Evolutionary conservation across 768 basidiomycete species (phyloP).

Genomic region (Pilatotrama ljubarskyi): DNA sequence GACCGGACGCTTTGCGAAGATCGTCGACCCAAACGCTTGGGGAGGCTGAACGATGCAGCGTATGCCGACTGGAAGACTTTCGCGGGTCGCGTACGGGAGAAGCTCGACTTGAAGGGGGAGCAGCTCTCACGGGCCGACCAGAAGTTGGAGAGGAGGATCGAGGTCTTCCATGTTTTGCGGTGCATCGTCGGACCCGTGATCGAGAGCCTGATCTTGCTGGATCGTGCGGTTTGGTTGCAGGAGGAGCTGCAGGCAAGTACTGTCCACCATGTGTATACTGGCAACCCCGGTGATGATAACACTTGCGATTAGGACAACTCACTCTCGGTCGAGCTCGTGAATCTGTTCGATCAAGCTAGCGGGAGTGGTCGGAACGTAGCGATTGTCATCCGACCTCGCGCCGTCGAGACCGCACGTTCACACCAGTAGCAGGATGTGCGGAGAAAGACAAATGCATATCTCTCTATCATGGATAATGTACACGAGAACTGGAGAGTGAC

Average conservation of each 20-base stretch:
- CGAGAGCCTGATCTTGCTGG: conserved; percentile 64
- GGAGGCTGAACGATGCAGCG: conserved; percentile 50
- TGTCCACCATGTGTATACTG: not conserved
- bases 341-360: conserved; percentile 70
- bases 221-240: conserved; percentile 59
- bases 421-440: not conserved
- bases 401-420: not conserved
- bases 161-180: conserved; percentile 62
- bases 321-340: conserved; percentile 47
- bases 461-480: conserved; percentile 13
- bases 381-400: conserved; percentile 37
- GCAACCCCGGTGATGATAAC: not conserved
- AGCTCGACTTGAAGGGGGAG: conserved; percentile 9
- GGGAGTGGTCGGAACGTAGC: conserved; percentile 76
- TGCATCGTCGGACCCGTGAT: conserved; percentile 69
- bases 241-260: conserved; percentile 37
- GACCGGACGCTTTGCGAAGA: not conserved
- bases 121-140: not conserved
- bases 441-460: conserved; percentile 3
- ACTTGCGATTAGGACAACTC: conserved; percentile 8
- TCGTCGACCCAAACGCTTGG: conserved; percentile 38
- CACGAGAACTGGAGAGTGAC: not conserved
- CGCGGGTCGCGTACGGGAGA: conserved; percentile 25
- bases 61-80: conserved; percentile 54
- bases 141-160: conserved; percentile 44